A percentile compares a stretch with the other conserved stretches of the same genome.
Conservation (phyloP, 768 basidiomycete species). For the Boletus sp. region DNA sequence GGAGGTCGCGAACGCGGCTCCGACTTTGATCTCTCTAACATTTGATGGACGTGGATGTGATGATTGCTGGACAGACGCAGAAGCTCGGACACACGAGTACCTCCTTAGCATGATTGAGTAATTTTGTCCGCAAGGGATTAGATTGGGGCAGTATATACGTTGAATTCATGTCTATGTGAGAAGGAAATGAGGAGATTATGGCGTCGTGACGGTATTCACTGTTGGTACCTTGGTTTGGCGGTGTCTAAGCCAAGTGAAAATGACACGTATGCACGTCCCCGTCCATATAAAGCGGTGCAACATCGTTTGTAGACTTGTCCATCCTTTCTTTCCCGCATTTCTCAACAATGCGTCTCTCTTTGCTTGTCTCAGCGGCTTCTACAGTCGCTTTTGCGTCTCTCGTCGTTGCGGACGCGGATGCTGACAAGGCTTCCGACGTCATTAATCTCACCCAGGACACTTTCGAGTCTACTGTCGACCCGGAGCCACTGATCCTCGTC, state of each 20-base stretch:
- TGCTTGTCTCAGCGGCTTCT: conserved; percentile 46
- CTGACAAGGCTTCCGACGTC: conserved; percentile 66
- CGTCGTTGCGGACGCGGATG: conserved; percentile 44
- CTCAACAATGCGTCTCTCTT: conserved; percentile 61
- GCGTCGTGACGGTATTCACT: too few species aligned
- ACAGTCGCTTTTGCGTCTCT: conserved; percentile 52
- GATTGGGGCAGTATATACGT: too few species aligned
- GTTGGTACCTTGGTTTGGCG: not conserved
- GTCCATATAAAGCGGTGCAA: conserved; percentile 21
- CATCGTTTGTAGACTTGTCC: not conserved
- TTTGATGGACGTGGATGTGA: conserved; percentile 26
- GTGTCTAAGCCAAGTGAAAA: not conserved
- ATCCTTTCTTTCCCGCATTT: conserved; percentile 18
- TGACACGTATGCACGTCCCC: conserved; percentile 32
- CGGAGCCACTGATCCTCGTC: conserved; percentile 76
- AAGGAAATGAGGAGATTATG: not conserved
- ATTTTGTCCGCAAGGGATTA: not conserved
- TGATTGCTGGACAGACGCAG: not conserved
- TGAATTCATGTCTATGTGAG: not conserved
- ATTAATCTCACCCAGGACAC: conserved; percentile 64
- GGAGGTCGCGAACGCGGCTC: conserved; percentile 70
- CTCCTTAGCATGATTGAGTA: not conserved
- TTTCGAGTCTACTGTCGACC: conserved; percentile 63
- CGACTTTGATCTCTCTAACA: conserved; percentile 53
- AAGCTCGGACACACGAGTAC: not conserved